Evolutionary conservation across 192 early-diverging fungal species (phyloP).

Genomic region (Linderina pennispora): DNA sequence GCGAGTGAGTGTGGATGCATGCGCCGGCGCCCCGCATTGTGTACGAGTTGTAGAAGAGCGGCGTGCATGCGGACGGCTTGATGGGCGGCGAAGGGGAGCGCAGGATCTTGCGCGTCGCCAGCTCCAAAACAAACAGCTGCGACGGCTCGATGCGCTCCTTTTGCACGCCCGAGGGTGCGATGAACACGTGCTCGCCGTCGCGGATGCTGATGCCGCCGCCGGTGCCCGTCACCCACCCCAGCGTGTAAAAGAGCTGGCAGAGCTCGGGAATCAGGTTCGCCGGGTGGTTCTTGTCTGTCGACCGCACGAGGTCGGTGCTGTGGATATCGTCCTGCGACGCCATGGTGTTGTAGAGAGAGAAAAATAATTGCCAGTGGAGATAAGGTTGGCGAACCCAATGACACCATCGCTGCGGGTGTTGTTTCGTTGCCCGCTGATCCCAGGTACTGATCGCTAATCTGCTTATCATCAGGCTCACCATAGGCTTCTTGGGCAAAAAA

Average conservation of each 20-base stretch:
- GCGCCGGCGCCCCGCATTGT: constrained; percentile 76
- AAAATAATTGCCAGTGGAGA: not conserved
- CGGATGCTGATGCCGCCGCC: constrained; percentile 86
- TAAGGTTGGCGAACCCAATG: no score
- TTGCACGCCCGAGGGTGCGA: constrained; percentile 93
- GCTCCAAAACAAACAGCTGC: constrained; percentile 81
- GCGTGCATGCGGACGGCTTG: constrained; percentile 91
- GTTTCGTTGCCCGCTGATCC: no score
- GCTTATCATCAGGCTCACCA: no score
- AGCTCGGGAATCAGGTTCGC: constrained; percentile 91
- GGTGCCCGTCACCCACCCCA: constrained; percentile 96
- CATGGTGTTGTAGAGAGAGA: not conserved
- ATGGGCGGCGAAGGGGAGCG: constrained; percentile 59
- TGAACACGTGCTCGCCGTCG: constrained; percentile 66
- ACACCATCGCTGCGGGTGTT: no score
- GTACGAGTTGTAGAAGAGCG: constrained; percentile 92
- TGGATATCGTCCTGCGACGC: not conserved
- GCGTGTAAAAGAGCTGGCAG: constrained; percentile 79
- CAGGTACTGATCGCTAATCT: no score
- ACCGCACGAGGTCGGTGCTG: constrained; percentile 44
- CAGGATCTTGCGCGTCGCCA: constrained; percentile 52
- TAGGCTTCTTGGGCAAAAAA: no score
- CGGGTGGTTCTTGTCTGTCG: constrained; percentile 58
- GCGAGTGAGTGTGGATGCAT: constrained; percentile 97
- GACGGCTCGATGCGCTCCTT: constrained; percentile 85